These are phyloP conservation scores for Verticillium zaregamsianum DNA, from an alignment of 2,329 filamentous ascomycete genomes.

Conservation along the genomic window DNA sequence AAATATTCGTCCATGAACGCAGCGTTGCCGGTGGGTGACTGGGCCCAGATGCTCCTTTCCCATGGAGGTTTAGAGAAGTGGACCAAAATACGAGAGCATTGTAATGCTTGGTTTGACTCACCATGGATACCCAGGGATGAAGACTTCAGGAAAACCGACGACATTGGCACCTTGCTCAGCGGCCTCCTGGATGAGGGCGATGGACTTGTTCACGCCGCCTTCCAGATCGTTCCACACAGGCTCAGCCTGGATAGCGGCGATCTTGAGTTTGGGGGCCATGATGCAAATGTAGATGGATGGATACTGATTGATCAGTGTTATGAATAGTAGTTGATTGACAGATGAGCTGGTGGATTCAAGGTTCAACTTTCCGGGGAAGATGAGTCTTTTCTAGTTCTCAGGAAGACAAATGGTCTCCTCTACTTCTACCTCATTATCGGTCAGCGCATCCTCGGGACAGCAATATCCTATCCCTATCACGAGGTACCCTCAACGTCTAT, in stretches of 20 bases:
- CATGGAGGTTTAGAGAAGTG: background rate
- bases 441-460: background rate
- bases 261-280: constrained; percentile 10
- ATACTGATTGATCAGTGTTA: no score
- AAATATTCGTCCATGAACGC: constrained; percentile 40
- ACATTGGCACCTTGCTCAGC: constrained; percentile 25
- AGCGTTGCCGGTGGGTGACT: constrained; percentile 23
- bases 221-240: constrained; percentile 21
- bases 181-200: constrained; percentile 25
- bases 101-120: constrained; percentile 14
- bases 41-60: constrained; percentile 23
- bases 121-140: constrained; percentile 43
- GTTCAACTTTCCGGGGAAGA: background rate
- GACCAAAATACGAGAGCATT: background rate
- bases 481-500: background rate
- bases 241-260: constrained; percentile 20
- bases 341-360: no score
- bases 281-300: background rate
- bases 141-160: constrained; percentile 39
- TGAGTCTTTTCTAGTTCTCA: background rate
- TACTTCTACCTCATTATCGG: background rate
- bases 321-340: background rate
- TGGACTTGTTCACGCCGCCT: constrained; percentile 30
- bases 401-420: background rate
- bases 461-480: background rate